Evolutionary conservation across 2,329 filamentous ascomycete genomes (phyloP), one percentile per base, ranked within the genome.

Genomic region (Chrysoporthe deuterocubensis): DNA sequence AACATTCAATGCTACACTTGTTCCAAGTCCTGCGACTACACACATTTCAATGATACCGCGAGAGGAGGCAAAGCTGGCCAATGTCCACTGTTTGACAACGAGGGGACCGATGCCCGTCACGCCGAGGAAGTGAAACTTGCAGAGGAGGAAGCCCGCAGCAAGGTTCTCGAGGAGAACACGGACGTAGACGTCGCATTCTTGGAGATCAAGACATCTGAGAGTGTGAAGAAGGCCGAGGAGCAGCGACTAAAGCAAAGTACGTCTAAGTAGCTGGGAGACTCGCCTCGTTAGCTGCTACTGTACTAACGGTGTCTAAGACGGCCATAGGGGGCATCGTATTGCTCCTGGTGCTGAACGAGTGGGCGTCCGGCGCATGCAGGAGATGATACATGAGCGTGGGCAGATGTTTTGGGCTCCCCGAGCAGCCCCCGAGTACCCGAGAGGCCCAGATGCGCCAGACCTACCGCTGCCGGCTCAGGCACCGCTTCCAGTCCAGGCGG

Each of bases 1-100:
- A 85, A 87, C 57, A 73, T 84, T 0, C 86, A 89, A 71, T 91
- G 89, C 74, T 93, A 94, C 73, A 83, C 93, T 54, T 97, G 93
- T 79, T 89, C 88, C 32, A 82, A 90, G 72, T 86, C 87, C 1
- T 86, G 84, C 67, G 79, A 85, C 66, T 96, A 96, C 73, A 72
- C 81, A 0, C 93, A 96, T 77, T 96, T 96, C 73, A 81, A 90
- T 68, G 84, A 90, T 64, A 14, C 67, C 0, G 67, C 34, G 0
- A 75, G 81, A 59, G 85, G 84, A 14, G 84, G 85, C 0, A 84
- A 81, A 67, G 61, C 60, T 0, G 84, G 83, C 1, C 87, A 86
- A 69, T 95, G 92, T 70, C 88, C 89, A 1, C 79, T 94, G 0
- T 92, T 91, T 71, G 92, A 94, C 61, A 83, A 82, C 56, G 57